phyloP scores from a whole-genome alignment of 345 rosid species.

The Cardamine occulta region DNA sequence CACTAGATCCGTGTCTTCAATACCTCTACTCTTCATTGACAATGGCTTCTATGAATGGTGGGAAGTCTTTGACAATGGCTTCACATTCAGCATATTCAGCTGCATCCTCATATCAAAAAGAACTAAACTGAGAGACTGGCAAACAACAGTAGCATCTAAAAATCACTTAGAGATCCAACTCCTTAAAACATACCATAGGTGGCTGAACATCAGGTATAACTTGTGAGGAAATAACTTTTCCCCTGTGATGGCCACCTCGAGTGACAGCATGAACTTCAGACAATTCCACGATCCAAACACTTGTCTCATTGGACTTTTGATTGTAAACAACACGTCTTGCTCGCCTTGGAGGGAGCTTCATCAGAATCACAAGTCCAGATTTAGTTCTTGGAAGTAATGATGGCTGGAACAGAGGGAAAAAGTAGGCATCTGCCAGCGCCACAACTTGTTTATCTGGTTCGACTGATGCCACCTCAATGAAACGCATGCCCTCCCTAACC shows the following conservation, averaged over 20 bases:
- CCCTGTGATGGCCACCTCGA: constrained; percentile 94
- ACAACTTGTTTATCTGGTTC: constrained; percentile 86
- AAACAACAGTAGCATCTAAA: constrained; percentile 29
- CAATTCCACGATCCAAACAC: constrained; percentile 78
- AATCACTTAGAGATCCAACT: constrained; percentile 23
- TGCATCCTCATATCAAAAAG: constrained; percentile 59
- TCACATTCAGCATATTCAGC: constrained; percentile 93
- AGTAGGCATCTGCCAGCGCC: constrained; percentile 90
- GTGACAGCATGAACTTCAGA: constrained; percentile 93
- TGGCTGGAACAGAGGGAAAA: constrained; percentile 94
- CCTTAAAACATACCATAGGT: constrained; percentile 66
- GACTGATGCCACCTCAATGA: constrained; percentile 78
- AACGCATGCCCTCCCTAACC: constrained; percentile 94
- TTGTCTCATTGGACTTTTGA: constrained; percentile 80
- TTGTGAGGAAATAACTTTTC: constrained; percentile 76
- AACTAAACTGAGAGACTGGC: constrained; percentile 21
- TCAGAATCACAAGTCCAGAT: constrained; percentile 82
- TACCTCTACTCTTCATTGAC: constrained; percentile 89
- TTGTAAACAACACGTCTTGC: constrained; percentile 86
- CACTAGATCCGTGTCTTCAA: constrained; percentile 91
- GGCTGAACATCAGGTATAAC: constrained; percentile 91
- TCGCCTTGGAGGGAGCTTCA: constrained; percentile 85
- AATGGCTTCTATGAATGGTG: constrained; percentile 83
- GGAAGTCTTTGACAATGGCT: constrained; percentile 80
- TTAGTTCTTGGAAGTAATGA: constrained; percentile 81